Percentiles rank a stretch among this genome's conserved stretches.
Evolutionary conservation across 2,329 filamentous ascomycete species (phyloP).

Genomic region (Setomelanomma holmii): DNA sequence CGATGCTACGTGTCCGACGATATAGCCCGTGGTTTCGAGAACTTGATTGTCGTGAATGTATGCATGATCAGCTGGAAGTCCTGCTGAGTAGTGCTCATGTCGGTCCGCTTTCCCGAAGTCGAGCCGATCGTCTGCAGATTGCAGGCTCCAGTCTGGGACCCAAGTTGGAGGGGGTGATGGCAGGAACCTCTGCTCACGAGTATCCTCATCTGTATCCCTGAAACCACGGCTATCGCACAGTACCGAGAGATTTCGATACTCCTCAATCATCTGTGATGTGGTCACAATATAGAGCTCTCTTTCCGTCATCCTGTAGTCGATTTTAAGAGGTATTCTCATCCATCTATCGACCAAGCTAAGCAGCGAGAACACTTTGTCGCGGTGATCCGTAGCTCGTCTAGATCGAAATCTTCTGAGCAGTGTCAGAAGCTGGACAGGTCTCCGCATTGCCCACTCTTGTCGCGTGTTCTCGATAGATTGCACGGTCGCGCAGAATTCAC

Average conservation of each 20-base stretch:
- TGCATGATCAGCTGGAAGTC: not conserved
- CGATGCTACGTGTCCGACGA: not conserved
- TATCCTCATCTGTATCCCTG: no score
- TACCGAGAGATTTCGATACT: not conserved
- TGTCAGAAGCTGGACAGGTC: conserved; percentile 12
- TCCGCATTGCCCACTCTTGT: conserved; percentile 4
- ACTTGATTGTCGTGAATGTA: not conserved
- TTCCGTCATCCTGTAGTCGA: conserved; percentile 15
- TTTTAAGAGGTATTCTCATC: conserved; percentile 9
- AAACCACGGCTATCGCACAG: no score
- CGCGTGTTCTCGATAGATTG: conserved; percentile 22
- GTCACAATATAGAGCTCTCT: not conserved
- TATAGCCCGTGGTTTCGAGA: not conserved
- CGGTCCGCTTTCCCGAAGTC: not conserved
- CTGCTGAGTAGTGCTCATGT: not conserved
- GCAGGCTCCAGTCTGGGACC: not conserved
- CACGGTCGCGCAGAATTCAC: conserved; percentile 20
- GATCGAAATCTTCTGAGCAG: conserved; percentile 28
- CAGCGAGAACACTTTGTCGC: conserved; percentile 28
- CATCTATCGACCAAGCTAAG: conserved; percentile 24
- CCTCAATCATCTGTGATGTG: conserved; percentile 10
- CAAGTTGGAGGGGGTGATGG: not conserved
- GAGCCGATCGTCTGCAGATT: not conserved
- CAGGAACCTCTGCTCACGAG: no score
- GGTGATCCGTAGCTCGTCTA: conserved; percentile 24